Percentiles rank a stretch among this genome's conserved stretches.
Evolutionary conservation across 2,329 filamentous ascomycete genomes (phyloP).

Genomic region (Aspergillus sp.): DNA sequence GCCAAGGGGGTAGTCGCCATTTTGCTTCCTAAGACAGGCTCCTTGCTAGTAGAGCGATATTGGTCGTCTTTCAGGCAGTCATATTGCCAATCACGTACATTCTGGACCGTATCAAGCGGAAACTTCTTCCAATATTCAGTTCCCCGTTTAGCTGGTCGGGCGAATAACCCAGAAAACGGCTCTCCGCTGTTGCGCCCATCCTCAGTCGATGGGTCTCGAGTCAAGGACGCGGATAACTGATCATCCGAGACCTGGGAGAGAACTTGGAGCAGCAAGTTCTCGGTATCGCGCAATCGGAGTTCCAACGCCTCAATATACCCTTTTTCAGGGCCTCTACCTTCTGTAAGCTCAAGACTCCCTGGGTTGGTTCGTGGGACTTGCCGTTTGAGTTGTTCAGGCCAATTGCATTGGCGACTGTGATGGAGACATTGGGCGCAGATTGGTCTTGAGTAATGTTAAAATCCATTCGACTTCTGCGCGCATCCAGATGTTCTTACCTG

Average conservation of each 20-base stretch:
- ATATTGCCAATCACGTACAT: constrained; percentile 37
- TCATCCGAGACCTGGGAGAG: constrained; percentile 31
- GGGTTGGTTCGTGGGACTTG: constrained; percentile 12
- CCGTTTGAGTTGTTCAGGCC: constrained; percentile 40
- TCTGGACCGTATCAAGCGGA: constrained; percentile 31
- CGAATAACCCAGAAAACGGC: constrained; percentile 14
- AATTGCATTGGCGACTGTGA: constrained; percentile 32
- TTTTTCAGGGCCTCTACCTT: constrained; percentile 44
- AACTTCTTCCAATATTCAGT: constrained; percentile 38
- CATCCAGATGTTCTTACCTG: constrained; percentile 26
- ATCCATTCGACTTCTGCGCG: background rate
- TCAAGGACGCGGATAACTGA: constrained; percentile 28
- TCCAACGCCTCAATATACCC: constrained; percentile 47
- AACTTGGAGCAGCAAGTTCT: constrained; percentile 38
- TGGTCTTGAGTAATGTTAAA: constrained; percentile 23
- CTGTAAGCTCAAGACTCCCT: background rate
- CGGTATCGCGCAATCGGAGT: constrained; percentile 42
- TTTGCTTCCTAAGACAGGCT: background rate
- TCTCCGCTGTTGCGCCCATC: background rate
- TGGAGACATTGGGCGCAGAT: constrained; percentile 35
- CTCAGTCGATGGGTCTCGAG: background rate
- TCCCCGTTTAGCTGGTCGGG: constrained; percentile 29
- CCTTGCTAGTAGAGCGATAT: background rate
- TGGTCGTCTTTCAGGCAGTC: constrained; percentile 17
- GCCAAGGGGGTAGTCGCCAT: background rate